A percentile compares a stretch with the other conserved stretches of the same genome.
These are phyloP conservation scores for Saccharomycopsis hybrid DNA, from an alignment of 1,139 yeast genomes.

Conservation along the genomic window DNA sequence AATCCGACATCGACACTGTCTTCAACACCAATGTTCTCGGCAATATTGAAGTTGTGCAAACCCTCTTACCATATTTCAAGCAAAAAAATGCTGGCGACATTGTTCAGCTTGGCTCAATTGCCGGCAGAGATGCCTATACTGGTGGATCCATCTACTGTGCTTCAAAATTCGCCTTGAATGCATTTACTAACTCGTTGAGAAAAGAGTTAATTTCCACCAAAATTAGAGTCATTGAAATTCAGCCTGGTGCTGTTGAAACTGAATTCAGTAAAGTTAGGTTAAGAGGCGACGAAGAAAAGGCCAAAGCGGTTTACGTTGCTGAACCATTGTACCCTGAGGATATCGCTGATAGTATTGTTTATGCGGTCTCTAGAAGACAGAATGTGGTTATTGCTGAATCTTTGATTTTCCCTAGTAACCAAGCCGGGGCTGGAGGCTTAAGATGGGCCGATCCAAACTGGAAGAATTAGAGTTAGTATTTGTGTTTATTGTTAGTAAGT, in stretches of 20 bases:
- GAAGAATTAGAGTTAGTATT: too few relatives aligned
- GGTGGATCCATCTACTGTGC: conserved; percentile 86
- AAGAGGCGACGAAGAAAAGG: conserved; percentile 63
- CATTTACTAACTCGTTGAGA: conserved; percentile 70
- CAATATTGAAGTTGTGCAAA: conserved; percentile 63
- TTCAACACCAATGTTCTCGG: conserved; percentile 71
- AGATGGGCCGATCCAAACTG: conserved; percentile 16
- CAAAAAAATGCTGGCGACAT: conserved; percentile 59
- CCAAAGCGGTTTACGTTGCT: conserved; percentile 67
- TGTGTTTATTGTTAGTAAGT: too few relatives aligned
- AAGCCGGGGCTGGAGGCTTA: conserved; percentile 50
- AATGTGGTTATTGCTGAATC: conserved; percentile 78
- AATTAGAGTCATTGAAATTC: conserved; percentile 74
- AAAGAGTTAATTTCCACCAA: conserved; percentile 70
- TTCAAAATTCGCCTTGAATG: conserved; percentile 75
- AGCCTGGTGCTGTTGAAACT: conserved; percentile 86
- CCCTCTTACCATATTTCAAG: conserved; percentile 55
- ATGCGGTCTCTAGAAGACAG: conserved; percentile 60
- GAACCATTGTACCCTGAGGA: conserved; percentile 72
- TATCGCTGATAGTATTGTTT: conserved; percentile 75
- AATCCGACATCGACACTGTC: conserved; percentile 55
- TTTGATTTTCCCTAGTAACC: conserved; percentile 69
- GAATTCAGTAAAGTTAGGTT: conserved; percentile 75
- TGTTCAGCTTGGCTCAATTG: conserved; percentile 79
- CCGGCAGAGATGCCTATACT: conserved; percentile 83